Conservation (phyloP, 441 rosid species). For the Adansonia madagascariensis region DNA sequence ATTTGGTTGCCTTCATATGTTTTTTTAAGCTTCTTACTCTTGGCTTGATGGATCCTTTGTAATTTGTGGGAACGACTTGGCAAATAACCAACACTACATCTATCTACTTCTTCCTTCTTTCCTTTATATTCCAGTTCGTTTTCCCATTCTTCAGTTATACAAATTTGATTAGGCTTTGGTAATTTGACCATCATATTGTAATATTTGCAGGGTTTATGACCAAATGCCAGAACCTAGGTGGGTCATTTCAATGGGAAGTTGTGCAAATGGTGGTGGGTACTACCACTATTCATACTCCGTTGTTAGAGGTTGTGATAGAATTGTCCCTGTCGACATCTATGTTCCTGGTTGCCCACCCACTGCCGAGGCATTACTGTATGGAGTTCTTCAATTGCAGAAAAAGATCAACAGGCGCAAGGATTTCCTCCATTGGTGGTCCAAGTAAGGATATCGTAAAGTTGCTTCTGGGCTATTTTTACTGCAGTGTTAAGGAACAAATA, state of each 20-base stretch:
- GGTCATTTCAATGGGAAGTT: slow-evolving; percentile 98
- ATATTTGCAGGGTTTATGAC: slow-evolving; percentile 82
- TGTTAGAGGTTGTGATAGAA: slow-evolving; percentile 94
- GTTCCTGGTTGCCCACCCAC: slow-evolving; percentile 99
- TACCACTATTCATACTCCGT: slow-evolving; percentile 97
- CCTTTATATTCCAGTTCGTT: background rate
- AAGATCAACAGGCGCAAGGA: slow-evolving; percentile 97
- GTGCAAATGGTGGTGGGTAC: slow-evolving; percentile 98
- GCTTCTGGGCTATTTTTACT: background rate
- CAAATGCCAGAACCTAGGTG: slow-evolving; percentile 99
- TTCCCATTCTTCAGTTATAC: background rate
- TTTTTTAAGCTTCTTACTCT: background rate
- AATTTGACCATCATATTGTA: slow-evolving; percentile 15
- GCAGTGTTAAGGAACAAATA: slow-evolving; percentile 1
- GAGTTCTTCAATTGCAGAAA: slow-evolving; percentile 94
- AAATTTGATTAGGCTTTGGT: background rate
- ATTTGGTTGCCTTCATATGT: background rate
- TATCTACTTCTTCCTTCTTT: background rate
- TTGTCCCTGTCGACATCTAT: slow-evolving; percentile 91
- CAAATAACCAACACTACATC: too few relatives aligned
- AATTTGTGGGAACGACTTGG: too few relatives aligned
- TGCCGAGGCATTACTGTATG: slow-evolving; percentile 93
- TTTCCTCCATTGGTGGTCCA: slow-evolving; percentile 91
- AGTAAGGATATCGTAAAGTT: slow-evolving; percentile 40
- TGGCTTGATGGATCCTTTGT: background rate